Evolutionary conservation across 331 rosid genomes (phyloP).

Genomic region (Stylosanthes scabra): DNA sequence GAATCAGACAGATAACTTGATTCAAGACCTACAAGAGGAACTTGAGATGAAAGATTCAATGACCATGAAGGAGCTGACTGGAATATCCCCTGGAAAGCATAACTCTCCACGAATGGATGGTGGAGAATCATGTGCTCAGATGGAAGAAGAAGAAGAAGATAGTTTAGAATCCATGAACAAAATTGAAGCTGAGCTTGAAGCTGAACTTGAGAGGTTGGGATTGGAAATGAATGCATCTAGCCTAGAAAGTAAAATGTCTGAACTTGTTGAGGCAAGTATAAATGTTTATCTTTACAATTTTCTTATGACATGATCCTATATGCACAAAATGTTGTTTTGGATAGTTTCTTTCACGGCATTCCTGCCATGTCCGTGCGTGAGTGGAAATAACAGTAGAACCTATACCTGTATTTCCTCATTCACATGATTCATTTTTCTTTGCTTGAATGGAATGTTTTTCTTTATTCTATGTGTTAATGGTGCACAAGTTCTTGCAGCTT

Average conservation of each 20-base stretch:
- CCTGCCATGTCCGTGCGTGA: too few relatives aligned
- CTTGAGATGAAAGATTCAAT: conserved; percentile 87
- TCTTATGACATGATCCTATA: not conserved
- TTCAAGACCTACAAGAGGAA: conserved; percentile 90
- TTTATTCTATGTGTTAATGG: conserved; percentile 36
- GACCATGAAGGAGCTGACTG: conserved; percentile 65
- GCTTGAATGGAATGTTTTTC: too few relatives aligned
- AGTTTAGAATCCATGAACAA: conserved; percentile 71
- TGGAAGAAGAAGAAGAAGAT: conserved; percentile 62
- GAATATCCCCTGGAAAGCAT: conserved; percentile 55
- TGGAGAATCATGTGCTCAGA: conserved; percentile 48
- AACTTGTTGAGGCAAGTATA: conserved; percentile 68
- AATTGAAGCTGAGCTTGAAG: conserved; percentile 99
- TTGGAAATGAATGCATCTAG: conserved; percentile 61
- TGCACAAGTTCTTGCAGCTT: conserved; percentile 63
- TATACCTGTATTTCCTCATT: too few relatives aligned
- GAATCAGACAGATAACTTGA: conserved; percentile 78
- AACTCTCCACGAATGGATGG: conserved; percentile 42
- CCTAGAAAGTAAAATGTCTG: conserved; percentile 53
- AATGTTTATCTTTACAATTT: conserved; percentile 17
- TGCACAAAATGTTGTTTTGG: not conserved
- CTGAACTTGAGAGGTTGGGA: conserved; percentile 91
- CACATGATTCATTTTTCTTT: too few relatives aligned
- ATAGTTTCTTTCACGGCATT: too few relatives aligned
- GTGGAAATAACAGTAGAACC: too few relatives aligned